phyloP scores from a whole-genome alignment of 2,329 filamentous ascomycete genomes.

The Didymellaceae sp. region DNA sequence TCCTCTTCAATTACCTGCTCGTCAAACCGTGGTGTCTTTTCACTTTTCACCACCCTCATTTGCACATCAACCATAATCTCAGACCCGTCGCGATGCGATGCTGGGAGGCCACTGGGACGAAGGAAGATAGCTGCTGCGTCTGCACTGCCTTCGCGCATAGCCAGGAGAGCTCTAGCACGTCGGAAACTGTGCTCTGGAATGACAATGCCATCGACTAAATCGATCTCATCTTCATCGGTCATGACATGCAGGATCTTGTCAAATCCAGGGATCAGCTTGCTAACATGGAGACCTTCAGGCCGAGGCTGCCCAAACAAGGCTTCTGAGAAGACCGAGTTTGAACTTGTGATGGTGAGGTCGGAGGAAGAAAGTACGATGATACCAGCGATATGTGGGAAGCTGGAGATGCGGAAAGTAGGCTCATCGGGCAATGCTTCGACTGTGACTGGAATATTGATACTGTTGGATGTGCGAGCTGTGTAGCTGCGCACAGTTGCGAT shows the following conservation, averaged over 20 bases:
- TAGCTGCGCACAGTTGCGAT: slow-evolving; percentile 78
- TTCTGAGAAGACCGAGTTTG: slow-evolving; percentile 92
- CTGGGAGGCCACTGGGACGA: slow-evolving; percentile 81
- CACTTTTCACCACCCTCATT: slow-evolving; percentile 93
- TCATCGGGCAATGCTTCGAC: slow-evolving; percentile 75
- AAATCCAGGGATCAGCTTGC: slow-evolving; percentile 83
- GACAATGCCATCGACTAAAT: slow-evolving; percentile 90
- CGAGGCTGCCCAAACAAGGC: slow-evolving; percentile 89
- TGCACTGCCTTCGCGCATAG: slow-evolving; percentile 79
- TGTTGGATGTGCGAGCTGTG: slow-evolving; percentile 78
- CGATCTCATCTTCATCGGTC: slow-evolving; percentile 83
- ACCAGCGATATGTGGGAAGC: slow-evolving; percentile 95
- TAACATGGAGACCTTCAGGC: slow-evolving; percentile 80
- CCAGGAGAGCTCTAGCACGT: slow-evolving; percentile 82
- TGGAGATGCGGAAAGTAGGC: slow-evolving; percentile 81
- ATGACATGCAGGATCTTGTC: slow-evolving; percentile 82
- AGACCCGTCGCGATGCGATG: slow-evolving; percentile 86
- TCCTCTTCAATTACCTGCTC: slow-evolving; percentile 71
- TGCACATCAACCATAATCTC: slow-evolving; percentile 95
- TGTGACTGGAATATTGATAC: slow-evolving; percentile 82
- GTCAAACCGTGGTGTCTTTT: slow-evolving; percentile 58
- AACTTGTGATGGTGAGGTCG: slow-evolving; percentile 82
- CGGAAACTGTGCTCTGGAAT: slow-evolving; percentile 96
- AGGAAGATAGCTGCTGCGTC: slow-evolving; percentile 79
- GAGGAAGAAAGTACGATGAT: slow-evolving; percentile 90